Conservation (phyloP, 495 filamentous ascomycete species). For the Penicillium desertorum region DNA sequence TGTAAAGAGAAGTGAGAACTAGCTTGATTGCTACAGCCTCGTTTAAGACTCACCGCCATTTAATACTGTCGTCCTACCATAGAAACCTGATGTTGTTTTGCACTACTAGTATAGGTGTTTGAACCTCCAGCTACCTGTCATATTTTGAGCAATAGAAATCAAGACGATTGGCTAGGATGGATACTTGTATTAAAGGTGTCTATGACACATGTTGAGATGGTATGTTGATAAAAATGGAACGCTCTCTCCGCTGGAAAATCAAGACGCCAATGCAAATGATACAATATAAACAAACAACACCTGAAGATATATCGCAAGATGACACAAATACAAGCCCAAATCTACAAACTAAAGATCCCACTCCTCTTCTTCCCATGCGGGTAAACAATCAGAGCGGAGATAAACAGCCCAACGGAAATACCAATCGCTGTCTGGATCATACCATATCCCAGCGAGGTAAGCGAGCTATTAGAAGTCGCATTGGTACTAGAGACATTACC, state of each 20-base stretch:
- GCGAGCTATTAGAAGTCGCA: conserved; percentile 17
- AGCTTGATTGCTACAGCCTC: too few relatives aligned
- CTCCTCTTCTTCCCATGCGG: conserved; percentile 78
- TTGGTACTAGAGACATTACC: conserved; percentile 9
- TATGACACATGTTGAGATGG: background rate
- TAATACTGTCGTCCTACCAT: too few relatives aligned
- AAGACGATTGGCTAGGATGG: too few relatives aligned
- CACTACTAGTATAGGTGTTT: too few relatives aligned
- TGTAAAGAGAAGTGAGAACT: conserved; percentile 11
- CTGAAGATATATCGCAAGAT: background rate
- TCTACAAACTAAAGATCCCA: conserved; percentile 71
- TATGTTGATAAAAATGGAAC: background rate
- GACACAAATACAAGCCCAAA: background rate
- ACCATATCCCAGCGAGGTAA: conserved; percentile 53
- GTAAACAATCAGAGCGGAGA: conserved; percentile 79
- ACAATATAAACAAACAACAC: background rate
- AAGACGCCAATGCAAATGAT: background rate
- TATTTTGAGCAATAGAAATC: too few relatives aligned
- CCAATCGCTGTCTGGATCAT: conserved; percentile 89
- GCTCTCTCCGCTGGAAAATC: background rate
- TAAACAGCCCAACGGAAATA: conserved; percentile 81
- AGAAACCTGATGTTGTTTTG: too few relatives aligned
- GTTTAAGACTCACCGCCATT: too few relatives aligned
- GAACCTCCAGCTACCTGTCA: too few relatives aligned
- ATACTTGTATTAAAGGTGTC: too few relatives aligned